Percentiles rank a stretch among this genome's conserved stretches.
phyloP scores from a whole-genome alignment of 2,329 filamentous ascomycete genomes.

The Paraphaeosphaeria minitans region DNA sequence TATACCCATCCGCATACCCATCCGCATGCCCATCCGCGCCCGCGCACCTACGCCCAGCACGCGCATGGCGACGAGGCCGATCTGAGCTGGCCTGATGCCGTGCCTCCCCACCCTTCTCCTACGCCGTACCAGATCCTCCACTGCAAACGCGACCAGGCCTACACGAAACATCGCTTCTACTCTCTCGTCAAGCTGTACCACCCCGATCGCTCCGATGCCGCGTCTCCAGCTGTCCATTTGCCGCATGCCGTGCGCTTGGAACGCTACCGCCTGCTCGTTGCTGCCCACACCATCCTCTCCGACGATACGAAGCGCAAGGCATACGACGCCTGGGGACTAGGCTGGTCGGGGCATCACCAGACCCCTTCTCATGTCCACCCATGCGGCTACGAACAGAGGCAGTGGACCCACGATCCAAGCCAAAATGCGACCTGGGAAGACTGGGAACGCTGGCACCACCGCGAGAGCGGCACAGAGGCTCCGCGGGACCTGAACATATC shows the following conservation, averaged over 20 bases:
- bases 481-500: slow-evolving; percentile 68
- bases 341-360: slow-evolving; percentile 65
- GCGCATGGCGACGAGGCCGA: slow-evolving; percentile 26
- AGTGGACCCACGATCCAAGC: slow-evolving; percentile 54
- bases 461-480: slow-evolving; percentile 38
- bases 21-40: slow-evolving; percentile 12
- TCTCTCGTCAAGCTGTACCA: slow-evolving; percentile 95
- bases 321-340: slow-evolving; percentile 81
- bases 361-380: slow-evolving; percentile 27
- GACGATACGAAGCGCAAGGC: slow-evolving; percentile 76
- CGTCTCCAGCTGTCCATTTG: slow-evolving; percentile 49
- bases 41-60: slow-evolving; percentile 38
- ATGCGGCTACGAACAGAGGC: slow-evolving; percentile 32
- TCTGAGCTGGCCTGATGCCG: slow-evolving; percentile 40
- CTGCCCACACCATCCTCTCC: slow-evolving; percentile 86
- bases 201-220: slow-evolving; percentile 67
- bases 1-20: too few species aligned
- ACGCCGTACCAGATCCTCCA: slow-evolving; percentile 92
- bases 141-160: slow-evolving; percentile 65
- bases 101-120: slow-evolving; percentile 55
- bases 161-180: slow-evolving; percentile 85
- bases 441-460: slow-evolving; percentile 70
- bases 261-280: slow-evolving; percentile 85
- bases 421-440: slow-evolving; percentile 97
- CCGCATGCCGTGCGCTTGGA: slow-evolving; percentile 73